These are phyloP conservation scores for Pseudogymnoascus sp. DNA, from an alignment of 2,329 filamentous ascomycete species.

Conservation along the genomic window DNA sequence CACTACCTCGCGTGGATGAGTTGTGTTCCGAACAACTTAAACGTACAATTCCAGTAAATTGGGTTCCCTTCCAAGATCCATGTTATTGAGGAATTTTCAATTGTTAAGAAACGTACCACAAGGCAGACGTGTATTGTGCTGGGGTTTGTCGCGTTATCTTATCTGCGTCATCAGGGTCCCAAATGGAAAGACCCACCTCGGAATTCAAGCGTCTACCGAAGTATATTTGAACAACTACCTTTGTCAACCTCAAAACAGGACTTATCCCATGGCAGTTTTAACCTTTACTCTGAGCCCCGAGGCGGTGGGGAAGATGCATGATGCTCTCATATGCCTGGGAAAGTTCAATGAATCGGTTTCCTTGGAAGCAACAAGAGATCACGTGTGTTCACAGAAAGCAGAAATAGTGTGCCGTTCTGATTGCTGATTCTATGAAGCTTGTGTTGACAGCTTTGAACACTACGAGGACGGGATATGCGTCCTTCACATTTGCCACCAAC, in stretches of 20 bases:
- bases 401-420: conserved; percentile 17
- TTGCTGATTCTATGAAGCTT: conserved; percentile 41
- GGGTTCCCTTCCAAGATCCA: neutral
- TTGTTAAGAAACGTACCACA: neutral
- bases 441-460: conserved; percentile 68
- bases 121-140: neutral
- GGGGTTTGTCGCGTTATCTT: neutral
- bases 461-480: conserved; percentile 74
- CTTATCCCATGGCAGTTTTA: conserved; percentile 49
- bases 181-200: neutral
- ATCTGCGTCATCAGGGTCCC: neutral
- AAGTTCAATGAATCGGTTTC: conserved; percentile 77
- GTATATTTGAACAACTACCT: neutral
- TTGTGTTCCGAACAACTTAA: neutral
- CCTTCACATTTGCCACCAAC: conserved; percentile 58
- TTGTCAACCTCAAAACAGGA: neutral
- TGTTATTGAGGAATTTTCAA: neutral
- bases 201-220: neutral
- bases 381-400: conserved; percentile 38
- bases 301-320: conserved; percentile 61
- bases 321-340: conserved; percentile 64
- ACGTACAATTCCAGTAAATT: neutral
- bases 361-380: conserved; percentile 63
- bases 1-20: neutral
- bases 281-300: conserved; percentile 69